phyloP scores from a whole-genome alignment of 345 rosid genomes.

The Anastatica hierochuntica region DNA sequence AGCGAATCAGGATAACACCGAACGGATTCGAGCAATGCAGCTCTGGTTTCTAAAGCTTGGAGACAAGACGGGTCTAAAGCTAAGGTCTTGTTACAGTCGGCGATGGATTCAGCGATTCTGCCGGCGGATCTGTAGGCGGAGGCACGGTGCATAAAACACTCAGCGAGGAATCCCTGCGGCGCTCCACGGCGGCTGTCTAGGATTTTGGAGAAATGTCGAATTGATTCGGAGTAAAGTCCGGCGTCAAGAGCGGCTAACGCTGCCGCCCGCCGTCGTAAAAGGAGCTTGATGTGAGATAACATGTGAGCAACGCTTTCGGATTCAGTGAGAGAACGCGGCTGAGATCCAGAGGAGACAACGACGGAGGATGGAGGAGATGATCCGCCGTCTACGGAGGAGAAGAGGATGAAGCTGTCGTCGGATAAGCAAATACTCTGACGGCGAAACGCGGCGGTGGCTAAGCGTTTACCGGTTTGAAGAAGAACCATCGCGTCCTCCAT shows the following conservation, averaged over 20 bases:
- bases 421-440: slow-evolving; percentile 78
- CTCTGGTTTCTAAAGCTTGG: slow-evolving; percentile 83
- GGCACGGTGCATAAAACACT: slow-evolving; percentile 85
- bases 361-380: slow-evolving; percentile 20
- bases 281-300: slow-evolving; percentile 73
- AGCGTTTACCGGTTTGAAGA: slow-evolving; percentile 90
- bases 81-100: slow-evolving; percentile 82
- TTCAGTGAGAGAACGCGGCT: slow-evolving; percentile 43
- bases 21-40: slow-evolving; percentile 62
- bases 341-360: slow-evolving; percentile 36
- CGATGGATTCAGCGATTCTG: slow-evolving; percentile 74
- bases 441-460: slow-evolving; percentile 93
- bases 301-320: slow-evolving; percentile 58
- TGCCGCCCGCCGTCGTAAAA: slow-evolving; percentile 79
- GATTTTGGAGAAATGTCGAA: slow-evolving; percentile 89
- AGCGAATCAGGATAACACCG: slow-evolving; percentile 84
- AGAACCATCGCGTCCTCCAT: slow-evolving; percentile 99
- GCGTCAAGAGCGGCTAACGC: slow-evolving; percentile 91
- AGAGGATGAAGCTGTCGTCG: slow-evolving; percentile 76
- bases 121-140: slow-evolving; percentile 68
- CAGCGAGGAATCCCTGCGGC: slow-evolving; percentile 80
- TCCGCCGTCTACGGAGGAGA: slow-evolving; percentile 20
- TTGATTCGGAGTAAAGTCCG: slow-evolving; percentile 76
- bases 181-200: slow-evolving; percentile 83
- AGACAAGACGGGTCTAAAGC: slow-evolving; percentile 78